Percentiles rank a stretch among this genome's conserved stretches.
Conservation (phyloP, 2,329 filamentous ascomycete genomes). For the Ophiostoma fasciatum region DNA sequence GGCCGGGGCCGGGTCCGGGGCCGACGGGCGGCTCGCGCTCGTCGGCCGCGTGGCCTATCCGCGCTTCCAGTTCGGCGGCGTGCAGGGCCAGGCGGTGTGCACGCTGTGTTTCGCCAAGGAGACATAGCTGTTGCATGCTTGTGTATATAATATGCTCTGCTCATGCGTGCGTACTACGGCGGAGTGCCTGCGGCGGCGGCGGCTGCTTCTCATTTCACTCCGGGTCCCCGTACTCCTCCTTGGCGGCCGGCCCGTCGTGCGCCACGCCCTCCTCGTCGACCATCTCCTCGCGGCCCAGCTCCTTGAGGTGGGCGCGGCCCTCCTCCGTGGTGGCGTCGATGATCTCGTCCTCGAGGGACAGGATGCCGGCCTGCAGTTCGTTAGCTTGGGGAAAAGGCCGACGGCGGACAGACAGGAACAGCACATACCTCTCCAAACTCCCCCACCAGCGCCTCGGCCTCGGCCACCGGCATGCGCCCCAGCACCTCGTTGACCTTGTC, state of each 20-base stretch:
- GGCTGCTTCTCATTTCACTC: conserved; percentile 7
- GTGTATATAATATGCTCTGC: neutral
- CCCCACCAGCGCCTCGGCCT: conserved; percentile 69
- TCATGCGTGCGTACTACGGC: no score
- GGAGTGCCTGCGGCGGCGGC: no score
- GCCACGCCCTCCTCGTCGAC: conserved; percentile 3
- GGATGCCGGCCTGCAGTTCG: conserved; percentile 16
- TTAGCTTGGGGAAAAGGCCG: neutral
- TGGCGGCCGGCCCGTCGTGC: neutral
- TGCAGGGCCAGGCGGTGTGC: conserved; percentile 76
- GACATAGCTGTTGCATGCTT: neutral
- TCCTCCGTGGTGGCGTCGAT: conserved; percentile 90
- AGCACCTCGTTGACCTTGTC: conserved; percentile 81
- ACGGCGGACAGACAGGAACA: neutral
- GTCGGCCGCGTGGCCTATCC: conserved; percentile 64
- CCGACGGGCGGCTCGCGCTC: conserved; percentile 33
- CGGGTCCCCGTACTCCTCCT: conserved; percentile 11
- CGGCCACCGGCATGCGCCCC: conserved; percentile 69
- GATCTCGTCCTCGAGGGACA: conserved; percentile 83
- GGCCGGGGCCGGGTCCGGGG: conserved; percentile 4
- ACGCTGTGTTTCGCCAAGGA: conserved; percentile 61
- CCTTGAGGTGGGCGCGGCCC: conserved; percentile 61
- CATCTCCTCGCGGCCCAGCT: conserved; percentile 39
- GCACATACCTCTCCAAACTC: conserved; percentile 47
- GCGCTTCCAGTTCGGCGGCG: conserved; percentile 78